Conservation (phyloP, 176 grass and related monocot genomes). For the Elaeis guineensis region DNA sequence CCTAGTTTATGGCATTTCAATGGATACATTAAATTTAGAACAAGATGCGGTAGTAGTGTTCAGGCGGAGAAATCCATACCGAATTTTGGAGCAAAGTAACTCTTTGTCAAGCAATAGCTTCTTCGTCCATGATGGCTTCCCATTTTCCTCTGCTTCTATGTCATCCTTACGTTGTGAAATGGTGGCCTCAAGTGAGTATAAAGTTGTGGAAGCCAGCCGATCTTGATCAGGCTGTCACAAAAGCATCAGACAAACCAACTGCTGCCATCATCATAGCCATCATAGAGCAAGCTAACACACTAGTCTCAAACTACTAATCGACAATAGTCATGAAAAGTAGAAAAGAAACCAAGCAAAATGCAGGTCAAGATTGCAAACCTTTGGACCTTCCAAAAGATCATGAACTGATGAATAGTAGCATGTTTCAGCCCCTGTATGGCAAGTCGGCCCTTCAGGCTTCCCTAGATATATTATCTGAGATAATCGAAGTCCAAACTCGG, state of each 20-base stretch:
- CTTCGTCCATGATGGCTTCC: slow-evolving; percentile 87
- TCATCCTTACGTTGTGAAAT: slow-evolving; percentile 73
- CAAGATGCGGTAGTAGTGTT: too few relatives aligned
- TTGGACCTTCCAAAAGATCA: slow-evolving; percentile 48
- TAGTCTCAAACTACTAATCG: too few relatives aligned
- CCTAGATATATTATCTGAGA: slow-evolving; percentile 94
- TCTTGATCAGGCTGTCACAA: slow-evolving; percentile 23
- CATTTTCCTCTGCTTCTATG: slow-evolving; percentile 30
- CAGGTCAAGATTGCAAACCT: slow-evolving; percentile 35
- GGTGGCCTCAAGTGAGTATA: slow-evolving; percentile 76
- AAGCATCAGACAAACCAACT: slow-evolving; percentile 6
- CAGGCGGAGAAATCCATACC: slow-evolving; percentile 18
- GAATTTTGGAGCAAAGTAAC: slow-evolving; percentile 87
- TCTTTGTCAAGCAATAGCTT: slow-evolving; percentile 55
- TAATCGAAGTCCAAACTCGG: not conserved
- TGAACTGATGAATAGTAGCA: slow-evolving; percentile 83
- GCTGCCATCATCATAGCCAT: not conserved
- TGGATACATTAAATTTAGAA: too few relatives aligned
- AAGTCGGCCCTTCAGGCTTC: slow-evolving; percentile 89
- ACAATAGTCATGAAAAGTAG: too few relatives aligned
- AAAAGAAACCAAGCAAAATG: too few relatives aligned
- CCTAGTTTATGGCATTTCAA: too few relatives aligned
- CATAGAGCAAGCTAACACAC: too few relatives aligned
- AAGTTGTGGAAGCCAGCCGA: slow-evolving; percentile 42
- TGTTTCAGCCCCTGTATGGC: slow-evolving; percentile 85